Percentiles rank a stretch among this genome's conserved stretches.
Conservation (phyloP, 495 filamentous ascomycete species). For the Penicillium canescens region DNA sequence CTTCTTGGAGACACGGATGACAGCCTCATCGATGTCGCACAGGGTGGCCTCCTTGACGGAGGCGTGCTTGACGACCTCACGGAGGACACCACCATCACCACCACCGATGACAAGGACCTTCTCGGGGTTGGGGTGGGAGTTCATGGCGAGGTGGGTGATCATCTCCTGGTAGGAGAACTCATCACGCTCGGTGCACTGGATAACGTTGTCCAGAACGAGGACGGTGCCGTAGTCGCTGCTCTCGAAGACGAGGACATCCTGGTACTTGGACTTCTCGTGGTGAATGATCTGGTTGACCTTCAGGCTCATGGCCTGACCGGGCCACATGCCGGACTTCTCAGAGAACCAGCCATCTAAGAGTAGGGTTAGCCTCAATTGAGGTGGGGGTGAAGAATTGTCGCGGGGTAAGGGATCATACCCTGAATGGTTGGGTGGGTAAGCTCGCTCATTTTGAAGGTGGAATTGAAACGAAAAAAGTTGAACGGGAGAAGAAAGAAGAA, state of each 20-base stretch:
- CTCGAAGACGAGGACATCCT: conserved; percentile 98
- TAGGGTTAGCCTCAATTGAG: neutral
- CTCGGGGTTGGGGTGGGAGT: conserved; percentile 96
- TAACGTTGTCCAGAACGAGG: conserved; percentile 97
- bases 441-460: conserved; percentile 49
- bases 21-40: conserved; percentile 99
- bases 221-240: conserved; percentile 95
- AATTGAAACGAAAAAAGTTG: conserved; percentile 17
- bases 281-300: conserved; percentile 97
- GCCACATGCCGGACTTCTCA: conserved; percentile 97
- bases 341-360: conserved; percentile 97
- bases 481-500: conserved; percentile 14
- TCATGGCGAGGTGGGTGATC: conserved; percentile 99
- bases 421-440: conserved; percentile 62
- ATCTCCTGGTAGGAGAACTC: conserved; percentile 99
- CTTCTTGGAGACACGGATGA: conserved; percentile 97
- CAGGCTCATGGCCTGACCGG: conserved; percentile 97
- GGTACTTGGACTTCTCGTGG: conserved; percentile 98
- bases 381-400: conserved; percentile 2
- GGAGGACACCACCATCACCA: conserved; percentile 94
- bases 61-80: conserved; percentile 98
- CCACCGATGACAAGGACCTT: conserved; percentile 97
- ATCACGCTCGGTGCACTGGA: conserved; percentile 96
- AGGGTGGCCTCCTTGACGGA: conserved; percentile 89
- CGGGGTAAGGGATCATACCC: conserved; percentile 48